phyloP scores from a whole-genome alignment of 306 rosid genomes.

The Dalbergia oliveri region DNA sequence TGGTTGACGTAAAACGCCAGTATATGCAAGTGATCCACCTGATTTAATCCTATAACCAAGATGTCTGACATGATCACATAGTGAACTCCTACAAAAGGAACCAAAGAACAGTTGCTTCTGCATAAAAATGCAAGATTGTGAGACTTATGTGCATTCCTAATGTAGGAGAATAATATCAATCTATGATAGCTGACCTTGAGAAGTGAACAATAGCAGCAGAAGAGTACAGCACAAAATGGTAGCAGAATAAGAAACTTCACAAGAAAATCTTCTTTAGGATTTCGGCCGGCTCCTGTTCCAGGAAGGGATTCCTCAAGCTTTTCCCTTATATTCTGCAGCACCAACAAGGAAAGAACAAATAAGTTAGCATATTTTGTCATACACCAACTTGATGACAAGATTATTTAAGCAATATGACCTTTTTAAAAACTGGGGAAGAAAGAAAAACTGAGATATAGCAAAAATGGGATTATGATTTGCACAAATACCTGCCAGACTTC shows the following conservation, averaged over 20 bases:
- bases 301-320: conserved; percentile 87
- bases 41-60: conserved; percentile 77
- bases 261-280: conserved; percentile 76
- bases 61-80: conserved; percentile 75
- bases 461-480: conserved; percentile 31
- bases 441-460: background rate
- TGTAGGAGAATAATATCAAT: conserved; percentile 41
- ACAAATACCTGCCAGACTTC: conserved; percentile 95
- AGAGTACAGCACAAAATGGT: conserved; percentile 75
- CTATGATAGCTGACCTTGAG: conserved; percentile 64
- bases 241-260: conserved; percentile 77
- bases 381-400: conserved; percentile 20
- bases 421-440: conserved; percentile 2
- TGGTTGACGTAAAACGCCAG: conserved; percentile 60
- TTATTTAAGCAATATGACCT: conserved; percentile 9
- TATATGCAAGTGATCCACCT: conserved; percentile 63
- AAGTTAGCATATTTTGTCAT: background rate
- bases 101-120: conserved; percentile 65
- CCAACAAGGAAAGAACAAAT: conserved; percentile 39
- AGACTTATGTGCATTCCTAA: conserved; percentile 40
- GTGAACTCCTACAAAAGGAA: conserved; percentile 72
- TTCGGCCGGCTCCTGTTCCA: conserved; percentile 87
- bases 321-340: conserved; percentile 78
- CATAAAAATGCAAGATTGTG: conserved; percentile 40
- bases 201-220: conserved; percentile 64